phyloP scores from a whole-genome alignment of 805 yeast species.

The Lachancea waltii region DNA sequence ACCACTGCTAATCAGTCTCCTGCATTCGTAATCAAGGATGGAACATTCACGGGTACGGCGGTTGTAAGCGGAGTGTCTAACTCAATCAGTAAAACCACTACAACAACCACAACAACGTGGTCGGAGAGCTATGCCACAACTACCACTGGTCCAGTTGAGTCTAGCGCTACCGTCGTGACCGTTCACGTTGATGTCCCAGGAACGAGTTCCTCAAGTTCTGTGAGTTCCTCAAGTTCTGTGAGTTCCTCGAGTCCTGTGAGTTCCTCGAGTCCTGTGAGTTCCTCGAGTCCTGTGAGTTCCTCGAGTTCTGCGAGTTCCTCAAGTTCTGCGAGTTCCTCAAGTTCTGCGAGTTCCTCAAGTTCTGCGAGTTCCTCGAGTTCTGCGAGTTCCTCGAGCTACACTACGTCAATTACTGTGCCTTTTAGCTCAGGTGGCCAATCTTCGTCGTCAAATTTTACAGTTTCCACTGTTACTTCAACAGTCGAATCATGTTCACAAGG shows the following conservation, averaged over 20 bases:
- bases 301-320: not conserved
- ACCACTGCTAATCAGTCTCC: constrained; percentile 11
- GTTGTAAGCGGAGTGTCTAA: constrained; percentile 3
- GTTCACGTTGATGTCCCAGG: constrained; percentile 3
- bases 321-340: not conserved
- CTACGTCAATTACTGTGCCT: too few relatives aligned
- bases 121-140: constrained; percentile 3
- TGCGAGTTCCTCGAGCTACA: too few relatives aligned
- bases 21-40: constrained; percentile 9
- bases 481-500: too few relatives aligned
- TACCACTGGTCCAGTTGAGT: constrained; percentile 3
- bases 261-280: not conserved
- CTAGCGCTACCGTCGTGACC: constrained; percentile 6
- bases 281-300: too few relatives aligned
- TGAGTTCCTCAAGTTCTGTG: not conserved
- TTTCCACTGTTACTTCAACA: too few relatives aligned
- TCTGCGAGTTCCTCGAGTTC: too few relatives aligned
- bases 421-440: too few relatives aligned
- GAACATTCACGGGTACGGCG: constrained; percentile 8
- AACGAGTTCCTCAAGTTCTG: not conserved
- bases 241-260: not conserved
- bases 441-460: too few relatives aligned
- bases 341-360: too few relatives aligned
- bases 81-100: constrained; percentile 1
- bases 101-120: constrained; percentile 6